phyloP scores from a whole-genome alignment of 2,329 filamentous ascomycete genomes.

The Calcarisporium arbuscula region DNA sequence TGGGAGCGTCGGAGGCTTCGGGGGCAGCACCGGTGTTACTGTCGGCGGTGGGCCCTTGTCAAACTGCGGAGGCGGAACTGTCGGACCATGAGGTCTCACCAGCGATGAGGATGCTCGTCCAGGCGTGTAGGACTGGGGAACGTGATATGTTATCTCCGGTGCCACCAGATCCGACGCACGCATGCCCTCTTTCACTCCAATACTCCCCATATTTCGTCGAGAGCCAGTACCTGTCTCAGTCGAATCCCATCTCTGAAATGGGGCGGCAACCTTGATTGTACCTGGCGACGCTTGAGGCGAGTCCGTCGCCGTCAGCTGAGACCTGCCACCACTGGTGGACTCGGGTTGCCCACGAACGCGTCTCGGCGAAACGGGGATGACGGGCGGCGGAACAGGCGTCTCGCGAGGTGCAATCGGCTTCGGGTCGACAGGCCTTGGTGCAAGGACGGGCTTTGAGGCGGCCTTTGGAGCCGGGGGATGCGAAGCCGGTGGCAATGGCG shows the following conservation, averaged over 20 bases:
- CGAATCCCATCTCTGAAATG: not conserved
- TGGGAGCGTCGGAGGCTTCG: conserved; percentile 24
- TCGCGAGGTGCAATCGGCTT: conserved; percentile 3
- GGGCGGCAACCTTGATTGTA: conserved; percentile 4
- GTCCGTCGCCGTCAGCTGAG: too few species aligned
- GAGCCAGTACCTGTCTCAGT: conserved; percentile 5
- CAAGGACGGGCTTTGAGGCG: not conserved
- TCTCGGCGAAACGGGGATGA: conserved; percentile 4
- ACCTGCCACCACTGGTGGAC: too few species aligned
- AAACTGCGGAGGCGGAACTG: conserved; percentile 22
- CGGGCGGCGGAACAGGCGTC: conserved; percentile 9
- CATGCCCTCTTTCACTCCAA: conserved; percentile 17
- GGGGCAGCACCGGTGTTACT: conserved; percentile 27
- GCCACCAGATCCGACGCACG: conserved; percentile 30
- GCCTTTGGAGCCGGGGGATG: not conserved
- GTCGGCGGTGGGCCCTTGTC: conserved; percentile 19
- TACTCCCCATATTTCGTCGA: conserved; percentile 16
- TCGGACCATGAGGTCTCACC: conserved; percentile 27
- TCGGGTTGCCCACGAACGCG: too few species aligned
- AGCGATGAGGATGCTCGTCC: conserved; percentile 22
- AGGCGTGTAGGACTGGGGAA: conserved; percentile 25
- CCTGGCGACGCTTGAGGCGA: too few species aligned
- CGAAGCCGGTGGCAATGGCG: conserved; percentile 17
- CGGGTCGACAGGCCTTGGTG: too few species aligned
- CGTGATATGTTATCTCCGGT: conserved; percentile 35